Conservation (phyloP, 1,284 basidiomycete species). For the Cerioporus squamosus region DNA sequence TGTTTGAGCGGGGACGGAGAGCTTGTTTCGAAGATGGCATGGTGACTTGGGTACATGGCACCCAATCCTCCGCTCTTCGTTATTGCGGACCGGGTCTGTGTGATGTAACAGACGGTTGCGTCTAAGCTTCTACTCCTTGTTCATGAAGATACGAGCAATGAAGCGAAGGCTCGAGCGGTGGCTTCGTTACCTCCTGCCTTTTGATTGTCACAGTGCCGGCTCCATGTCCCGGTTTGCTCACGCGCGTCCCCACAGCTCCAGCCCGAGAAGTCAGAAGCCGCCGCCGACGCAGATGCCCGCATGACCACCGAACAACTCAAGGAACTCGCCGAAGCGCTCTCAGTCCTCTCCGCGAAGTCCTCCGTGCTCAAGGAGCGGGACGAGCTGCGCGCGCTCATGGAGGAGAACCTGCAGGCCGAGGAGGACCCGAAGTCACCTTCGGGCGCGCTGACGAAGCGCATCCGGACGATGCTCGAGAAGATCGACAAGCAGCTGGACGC, state of each 20-base stretch:
- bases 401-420: slow-evolving; percentile 89
- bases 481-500: slow-evolving; percentile 93
- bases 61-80: too few species aligned
- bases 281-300: slow-evolving; percentile 70
- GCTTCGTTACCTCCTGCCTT: too few species aligned
- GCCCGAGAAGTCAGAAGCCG: slow-evolving; percentile 46
- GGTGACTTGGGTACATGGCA: too few species aligned
- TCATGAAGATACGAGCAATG: too few species aligned
- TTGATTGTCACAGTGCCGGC: not conserved
- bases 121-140: too few species aligned
- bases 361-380: slow-evolving; percentile 95
- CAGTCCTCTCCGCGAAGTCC: slow-evolving; percentile 93
- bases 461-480: slow-evolving; percentile 95
- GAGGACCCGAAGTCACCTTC: slow-evolving; percentile 84
- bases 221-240: not conserved
- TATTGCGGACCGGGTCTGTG: too few species aligned
- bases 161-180: too few species aligned
- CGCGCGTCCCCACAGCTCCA: slow-evolving; percentile 36
- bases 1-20: too few species aligned
- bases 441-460: slow-evolving; percentile 89
- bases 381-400: slow-evolving; percentile 88
- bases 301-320: slow-evolving; percentile 98
- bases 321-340: slow-evolving; percentile 92
- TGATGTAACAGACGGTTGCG: too few species aligned
- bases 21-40: not conserved